A percentile compares a stretch with the other conserved stretches of the same genome.
Conservation (phyloP, 352 stramenopile genomes). For the Phytopythium litorale region DNA sequence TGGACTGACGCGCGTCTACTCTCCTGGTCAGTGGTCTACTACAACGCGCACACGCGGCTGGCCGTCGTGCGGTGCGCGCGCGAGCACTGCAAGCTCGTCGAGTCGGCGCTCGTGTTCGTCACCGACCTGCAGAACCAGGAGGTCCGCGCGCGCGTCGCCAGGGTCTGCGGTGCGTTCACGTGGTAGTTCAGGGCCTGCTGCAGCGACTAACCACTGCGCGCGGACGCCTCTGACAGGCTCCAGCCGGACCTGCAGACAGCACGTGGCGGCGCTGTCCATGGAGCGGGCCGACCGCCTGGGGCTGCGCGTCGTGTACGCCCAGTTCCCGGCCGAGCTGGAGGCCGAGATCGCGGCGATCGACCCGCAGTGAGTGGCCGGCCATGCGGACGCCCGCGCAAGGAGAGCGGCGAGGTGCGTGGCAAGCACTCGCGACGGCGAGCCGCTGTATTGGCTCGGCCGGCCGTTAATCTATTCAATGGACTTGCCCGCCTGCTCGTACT, state of each 20-base stretch:
- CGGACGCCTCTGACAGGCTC: constrained; percentile 27
- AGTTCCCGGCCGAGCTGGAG: constrained; percentile 39
- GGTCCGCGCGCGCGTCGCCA: constrained; percentile 52
- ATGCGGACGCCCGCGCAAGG: background rate
- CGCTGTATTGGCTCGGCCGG: background rate
- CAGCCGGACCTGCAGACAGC: constrained; percentile 41
- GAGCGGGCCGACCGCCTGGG: constrained; percentile 43
- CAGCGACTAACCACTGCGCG: background rate
- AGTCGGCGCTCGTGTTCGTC: constrained; percentile 72
- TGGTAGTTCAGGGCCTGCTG: background rate
- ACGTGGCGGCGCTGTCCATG: constrained; percentile 48
- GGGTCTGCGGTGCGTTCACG: constrained; percentile 55
- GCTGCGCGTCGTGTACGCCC: constrained; percentile 26
- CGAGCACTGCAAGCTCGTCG: constrained; percentile 68
- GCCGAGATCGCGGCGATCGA: constrained; percentile 54
- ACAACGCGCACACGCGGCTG: constrained; percentile 45
- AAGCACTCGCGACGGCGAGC: background rate
- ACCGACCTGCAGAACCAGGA: constrained; percentile 60
- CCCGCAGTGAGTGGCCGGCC: constrained; percentile 21
- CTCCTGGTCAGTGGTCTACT: constrained; percentile 54
- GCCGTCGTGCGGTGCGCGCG: constrained; percentile 60
- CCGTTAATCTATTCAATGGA: constrained; percentile 63
- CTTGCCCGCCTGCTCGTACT: constrained; percentile 83
- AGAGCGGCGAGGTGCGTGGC: background rate
- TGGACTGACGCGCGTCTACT: background rate